Conservation (phyloP, 495 filamentous ascomycete species). For the Sphaerosporella brunnea region DNA sequence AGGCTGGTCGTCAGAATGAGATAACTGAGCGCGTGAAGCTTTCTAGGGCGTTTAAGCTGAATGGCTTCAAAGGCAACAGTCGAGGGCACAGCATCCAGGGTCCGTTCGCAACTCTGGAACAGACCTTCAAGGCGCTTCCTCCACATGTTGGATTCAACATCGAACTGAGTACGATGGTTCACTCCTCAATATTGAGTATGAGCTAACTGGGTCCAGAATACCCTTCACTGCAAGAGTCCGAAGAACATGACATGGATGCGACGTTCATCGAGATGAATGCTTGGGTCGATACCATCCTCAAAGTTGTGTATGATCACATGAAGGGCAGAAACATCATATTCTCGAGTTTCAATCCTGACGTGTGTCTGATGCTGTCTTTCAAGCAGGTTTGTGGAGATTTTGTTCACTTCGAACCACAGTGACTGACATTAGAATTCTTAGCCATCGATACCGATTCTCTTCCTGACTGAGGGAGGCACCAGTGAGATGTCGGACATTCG, state of each 20-base stretch:
- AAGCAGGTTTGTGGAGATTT: slow-evolving; percentile 46
- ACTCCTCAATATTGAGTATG: not conserved
- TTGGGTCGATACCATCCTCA: slow-evolving; percentile 85
- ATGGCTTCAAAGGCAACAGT: slow-evolving; percentile 89
- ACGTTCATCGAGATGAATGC: slow-evolving; percentile 94
- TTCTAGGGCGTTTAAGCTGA: slow-evolving; percentile 80
- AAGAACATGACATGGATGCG: slow-evolving; percentile 92
- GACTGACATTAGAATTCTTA: slow-evolving; percentile 21
- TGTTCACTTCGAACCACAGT: not conserved
- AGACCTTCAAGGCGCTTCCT: slow-evolving; percentile 73
- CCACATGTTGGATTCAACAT: slow-evolving; percentile 84
- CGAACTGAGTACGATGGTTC: slow-evolving; percentile 55
- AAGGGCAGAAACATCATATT: slow-evolving; percentile 70
- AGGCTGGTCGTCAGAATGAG: slow-evolving; percentile 33
- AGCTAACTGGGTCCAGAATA: slow-evolving; percentile 42
- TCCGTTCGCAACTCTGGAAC: slow-evolving; percentile 84
- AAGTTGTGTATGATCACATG: slow-evolving; percentile 61
- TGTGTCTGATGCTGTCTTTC: slow-evolving; percentile 81
- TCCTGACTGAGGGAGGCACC: slow-evolving; percentile 75
- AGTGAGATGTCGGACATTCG: slow-evolving; percentile 59
- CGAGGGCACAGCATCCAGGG: slow-evolving; percentile 86
- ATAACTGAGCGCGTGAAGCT: slow-evolving; percentile 90
- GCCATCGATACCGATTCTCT: slow-evolving; percentile 84
- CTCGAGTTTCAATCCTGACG: slow-evolving; percentile 89
- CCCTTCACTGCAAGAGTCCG: slow-evolving; percentile 85